Evolutionary conservation across 441 rosid genomes (phyloP).

Genomic region (Erodium texanum): DNA sequence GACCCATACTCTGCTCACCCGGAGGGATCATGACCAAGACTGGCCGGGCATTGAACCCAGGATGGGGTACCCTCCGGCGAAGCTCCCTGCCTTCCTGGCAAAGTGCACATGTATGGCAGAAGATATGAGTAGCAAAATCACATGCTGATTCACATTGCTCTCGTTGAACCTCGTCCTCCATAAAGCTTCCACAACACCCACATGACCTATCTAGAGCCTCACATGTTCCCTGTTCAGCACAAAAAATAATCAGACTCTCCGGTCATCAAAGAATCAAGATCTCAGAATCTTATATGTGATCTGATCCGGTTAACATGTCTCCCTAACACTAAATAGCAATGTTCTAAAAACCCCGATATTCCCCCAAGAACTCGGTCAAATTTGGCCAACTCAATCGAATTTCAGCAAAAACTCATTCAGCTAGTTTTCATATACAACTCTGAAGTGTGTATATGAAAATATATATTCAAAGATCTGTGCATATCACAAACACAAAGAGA

Average conservation of each 20-base stretch:
- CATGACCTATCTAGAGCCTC: conserved; percentile 75
- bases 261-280: too few relatives aligned
- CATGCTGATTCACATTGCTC: conserved; percentile 72
- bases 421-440: too few relatives aligned
- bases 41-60: conserved; percentile 68
- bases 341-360: too few relatives aligned
- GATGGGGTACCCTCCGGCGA: conserved; percentile 78
- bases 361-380: too few relatives aligned
- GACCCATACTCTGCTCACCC: conserved; percentile 69
- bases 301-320: too few relatives aligned
- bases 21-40: conserved; percentile 75
- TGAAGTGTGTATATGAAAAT: too few relatives aligned
- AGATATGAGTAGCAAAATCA: conserved; percentile 64
- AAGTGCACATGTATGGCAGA: conserved; percentile 78
- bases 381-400: too few relatives aligned
- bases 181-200: conserved; percentile 70
- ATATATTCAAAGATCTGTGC: too few relatives aligned
- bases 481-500: too few relatives aligned
- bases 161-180: conserved; percentile 63
- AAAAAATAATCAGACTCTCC: conserved; percentile 7
- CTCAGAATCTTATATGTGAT: too few relatives aligned
- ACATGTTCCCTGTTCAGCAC: conserved; percentile 56
- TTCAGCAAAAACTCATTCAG: too few relatives aligned
- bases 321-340: too few relatives aligned
- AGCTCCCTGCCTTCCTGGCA: conserved; percentile 97